Evolutionary conservation across 768 basidiomycete genomes (phyloP), one percentile per base, ranked within the genome.

Genomic region (Tylopilus felleus): DNA sequence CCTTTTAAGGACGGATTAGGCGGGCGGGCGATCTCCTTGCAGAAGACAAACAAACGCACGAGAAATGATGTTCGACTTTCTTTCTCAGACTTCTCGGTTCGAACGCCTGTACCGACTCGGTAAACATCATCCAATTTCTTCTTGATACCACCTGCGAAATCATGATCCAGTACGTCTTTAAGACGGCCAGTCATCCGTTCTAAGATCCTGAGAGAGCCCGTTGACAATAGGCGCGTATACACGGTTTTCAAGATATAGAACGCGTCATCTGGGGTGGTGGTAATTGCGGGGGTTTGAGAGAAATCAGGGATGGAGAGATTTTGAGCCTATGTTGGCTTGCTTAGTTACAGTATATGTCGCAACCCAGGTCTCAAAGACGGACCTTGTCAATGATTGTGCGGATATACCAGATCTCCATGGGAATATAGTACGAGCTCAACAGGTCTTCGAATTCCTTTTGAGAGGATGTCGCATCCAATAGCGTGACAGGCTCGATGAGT

Each of bases 221-320:
- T 88, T 0, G 90, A 87, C 17, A 97, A 66, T 29, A 93, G 72
- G 12, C 97, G 82, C 19, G 82, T 76, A 5, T 94, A 76, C 3
- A 95, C 86, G 8, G 84, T 78, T 70, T 97, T 98, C 55, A 98
- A 76, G 53, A 99, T 87, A 72, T 97, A 99, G 73, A 98, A 99
- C 2, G 88, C 89, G 61, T 98, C 97, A 68, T 99, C 97, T 0
- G 92, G 91, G 0, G 83, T 84, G 0, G 90, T 93, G 0, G 88
- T 90, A 2, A 77, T 81, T 12, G 79, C 74, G 47, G 80, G 91
- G 38, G 62, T 73, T 52, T 86, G 80, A 2, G 85, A 78, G 8
- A 78, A 65, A 64, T 98, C 93, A 3, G 83, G 77, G 14, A 76
- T 83, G 23, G 96, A 91, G 40, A 97, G 76, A 23, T 86, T 84